A percentile compares a stretch with the other conserved stretches of the same genome.
phyloP scores from a whole-genome alignment of 768 basidiomycete genomes.

The Pisolithus microcarpus region DNA sequence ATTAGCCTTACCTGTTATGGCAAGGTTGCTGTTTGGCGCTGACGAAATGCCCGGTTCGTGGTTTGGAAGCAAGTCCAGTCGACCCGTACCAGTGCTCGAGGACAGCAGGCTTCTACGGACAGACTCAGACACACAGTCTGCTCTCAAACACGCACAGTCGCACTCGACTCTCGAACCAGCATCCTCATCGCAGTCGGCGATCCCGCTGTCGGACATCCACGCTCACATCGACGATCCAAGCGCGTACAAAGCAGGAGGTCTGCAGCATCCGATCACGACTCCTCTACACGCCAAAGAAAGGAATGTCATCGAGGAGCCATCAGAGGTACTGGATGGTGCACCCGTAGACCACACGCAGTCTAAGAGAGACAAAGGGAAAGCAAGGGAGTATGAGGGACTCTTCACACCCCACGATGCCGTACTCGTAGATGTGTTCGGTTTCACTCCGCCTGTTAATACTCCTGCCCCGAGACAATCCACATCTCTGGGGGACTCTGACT shows the following conservation, averaged over 20 bases:
- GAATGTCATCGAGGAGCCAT: not conserved
- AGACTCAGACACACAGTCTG: constrained; percentile 8
- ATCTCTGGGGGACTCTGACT: constrained; percentile 12
- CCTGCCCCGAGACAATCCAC: constrained; percentile 4
- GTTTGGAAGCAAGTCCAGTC: constrained; percentile 21
- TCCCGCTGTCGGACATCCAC: constrained; percentile 18
- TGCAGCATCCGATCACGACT: constrained; percentile 1
- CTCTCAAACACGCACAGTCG: not conserved
- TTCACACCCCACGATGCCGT: constrained; percentile 59
- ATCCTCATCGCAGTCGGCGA: constrained; percentile 13
- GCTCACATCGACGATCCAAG: constrained; percentile 21
- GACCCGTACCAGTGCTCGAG: constrained; percentile 5
- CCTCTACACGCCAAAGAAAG: not conserved
- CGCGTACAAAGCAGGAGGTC: constrained; percentile 13
- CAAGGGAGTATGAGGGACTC: constrained; percentile 1
- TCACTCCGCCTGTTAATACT: constrained; percentile 1
- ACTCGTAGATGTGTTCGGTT: constrained; percentile 37
- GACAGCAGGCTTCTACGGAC: not conserved
- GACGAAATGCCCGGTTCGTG: constrained; percentile 23
- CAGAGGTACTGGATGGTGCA: not conserved
- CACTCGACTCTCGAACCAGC: constrained; percentile 10
- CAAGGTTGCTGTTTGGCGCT: not conserved
- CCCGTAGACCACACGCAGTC: not conserved
- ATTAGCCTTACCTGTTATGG: not conserved
- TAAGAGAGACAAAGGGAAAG: not conserved